phyloP scores from a whole-genome alignment of 2,329 filamentous ascomycete species.

The Hirsutella thompsonii region DNA sequence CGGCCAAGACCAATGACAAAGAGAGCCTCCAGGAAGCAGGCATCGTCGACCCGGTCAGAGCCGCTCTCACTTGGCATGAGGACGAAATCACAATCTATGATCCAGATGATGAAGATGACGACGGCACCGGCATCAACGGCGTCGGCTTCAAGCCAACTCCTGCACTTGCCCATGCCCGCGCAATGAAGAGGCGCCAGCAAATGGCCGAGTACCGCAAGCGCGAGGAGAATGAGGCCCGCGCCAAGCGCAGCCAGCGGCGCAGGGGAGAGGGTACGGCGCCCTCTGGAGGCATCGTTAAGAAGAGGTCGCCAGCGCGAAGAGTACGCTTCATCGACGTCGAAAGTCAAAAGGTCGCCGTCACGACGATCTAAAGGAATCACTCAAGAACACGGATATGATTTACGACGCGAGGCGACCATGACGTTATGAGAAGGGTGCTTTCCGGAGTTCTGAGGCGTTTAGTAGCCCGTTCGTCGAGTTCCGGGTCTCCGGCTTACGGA shows the following conservation, averaged over 20 bases:
- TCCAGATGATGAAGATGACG: conserved; percentile 51
- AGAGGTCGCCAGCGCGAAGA: conserved; percentile 17
- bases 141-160: conserved; percentile 54
- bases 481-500: too few species aligned
- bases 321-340: conserved; percentile 29
- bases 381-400: neutral
- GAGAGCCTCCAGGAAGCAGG: conserved; percentile 17
- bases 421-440: neutral
- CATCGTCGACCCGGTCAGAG: conserved; percentile 40
- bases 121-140: conserved; percentile 54
- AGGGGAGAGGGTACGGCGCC: conserved; percentile 18
- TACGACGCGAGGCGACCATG: neutral
- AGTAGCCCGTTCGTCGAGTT: neutral
- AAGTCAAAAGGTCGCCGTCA: conserved; percentile 15
- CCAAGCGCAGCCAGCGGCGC: conserved; percentile 38
- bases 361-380: conserved; percentile 13
- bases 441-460: neutral
- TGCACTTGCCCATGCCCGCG: conserved; percentile 43
- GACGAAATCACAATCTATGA: conserved; percentile 57
- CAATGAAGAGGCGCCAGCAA: conserved; percentile 45
- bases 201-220: conserved; percentile 49
- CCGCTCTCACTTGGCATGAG: conserved; percentile 53
- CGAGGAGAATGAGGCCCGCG: conserved; percentile 47
- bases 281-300: conserved; percentile 10
- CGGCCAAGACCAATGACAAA: conserved; percentile 8